Percentiles rank a stretch among this genome's conserved stretches.
These are phyloP conservation scores for Gynostemma pentaphyllum DNA, from an alignment of 306 rosid species.

Conservation along the genomic window DNA sequence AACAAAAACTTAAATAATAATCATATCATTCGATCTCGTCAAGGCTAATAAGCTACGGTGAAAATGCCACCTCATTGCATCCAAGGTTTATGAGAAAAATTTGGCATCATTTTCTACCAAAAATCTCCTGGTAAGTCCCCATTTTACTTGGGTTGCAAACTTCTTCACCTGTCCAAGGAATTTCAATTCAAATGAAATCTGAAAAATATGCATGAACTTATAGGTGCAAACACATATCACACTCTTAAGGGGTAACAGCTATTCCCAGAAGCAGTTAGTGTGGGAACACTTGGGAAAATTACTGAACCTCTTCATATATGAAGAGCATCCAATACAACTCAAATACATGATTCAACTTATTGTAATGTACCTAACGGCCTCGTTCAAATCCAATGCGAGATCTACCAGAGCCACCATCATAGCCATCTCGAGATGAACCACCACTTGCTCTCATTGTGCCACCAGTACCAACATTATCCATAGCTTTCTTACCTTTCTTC, in stretches of 20 bases:
- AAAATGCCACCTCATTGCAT: neutral
- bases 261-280: neutral
- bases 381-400: conserved; percentile 78
- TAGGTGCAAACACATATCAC: neutral
- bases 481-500: conserved; percentile 75
- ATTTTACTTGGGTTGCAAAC: neutral
- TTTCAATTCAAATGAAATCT: neutral
- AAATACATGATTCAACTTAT: neutral
- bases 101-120: neutral
- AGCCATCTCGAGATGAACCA: conserved; percentile 70
- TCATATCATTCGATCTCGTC: no score
- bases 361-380: conserved; percentile 31
- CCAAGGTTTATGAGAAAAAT: neutral
- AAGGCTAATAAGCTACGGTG: no score
- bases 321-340: neutral
- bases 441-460: conserved; percentile 88
- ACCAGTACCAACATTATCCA: conserved; percentile 59
- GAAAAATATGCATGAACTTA: neutral
- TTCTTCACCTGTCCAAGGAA: neutral
- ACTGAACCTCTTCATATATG: no score
- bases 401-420: conserved; percentile 72
- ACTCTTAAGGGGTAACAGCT: no score
- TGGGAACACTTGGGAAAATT: neutral
- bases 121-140: neutral
- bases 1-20: no score